Evolutionary conservation across 495 filamentous ascomycete species (phyloP).

Genomic region (Aspergillus wentii): DNA sequence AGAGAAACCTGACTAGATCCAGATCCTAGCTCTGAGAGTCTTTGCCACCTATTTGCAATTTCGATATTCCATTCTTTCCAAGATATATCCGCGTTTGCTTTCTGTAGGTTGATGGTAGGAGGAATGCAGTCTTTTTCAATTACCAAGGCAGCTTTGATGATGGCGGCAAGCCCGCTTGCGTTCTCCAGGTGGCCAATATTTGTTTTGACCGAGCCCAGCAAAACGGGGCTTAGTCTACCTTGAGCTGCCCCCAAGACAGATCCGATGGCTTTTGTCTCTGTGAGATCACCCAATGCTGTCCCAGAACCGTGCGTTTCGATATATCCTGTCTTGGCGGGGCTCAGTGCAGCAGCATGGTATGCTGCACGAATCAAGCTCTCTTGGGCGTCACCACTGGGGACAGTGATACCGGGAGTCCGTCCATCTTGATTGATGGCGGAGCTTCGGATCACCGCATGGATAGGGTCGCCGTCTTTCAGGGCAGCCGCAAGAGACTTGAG

Average conservation of each 20-base stretch:
- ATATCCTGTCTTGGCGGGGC: constrained; percentile 11
- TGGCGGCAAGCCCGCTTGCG: constrained; percentile 35
- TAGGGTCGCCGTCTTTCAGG: constrained; percentile 23
- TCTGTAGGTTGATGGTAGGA: constrained; percentile 15
- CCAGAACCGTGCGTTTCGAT: constrained; percentile 41
- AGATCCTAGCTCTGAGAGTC: background rate
- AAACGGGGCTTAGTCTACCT: background rate
- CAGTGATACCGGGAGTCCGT: constrained; percentile 17
- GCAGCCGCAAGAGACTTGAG: constrained; percentile 32
- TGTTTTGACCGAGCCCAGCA: constrained; percentile 38
- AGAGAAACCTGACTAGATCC: background rate
- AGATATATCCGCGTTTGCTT: constrained; percentile 23
- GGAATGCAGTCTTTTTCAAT: constrained; percentile 45
- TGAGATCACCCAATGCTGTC: constrained; percentile 9
- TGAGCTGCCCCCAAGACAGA: constrained; percentile 4
- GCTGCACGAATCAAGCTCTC: constrained; percentile 14
- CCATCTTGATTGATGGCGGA: constrained; percentile 43
- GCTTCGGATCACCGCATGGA: constrained; percentile 34
- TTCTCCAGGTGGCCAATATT: constrained; percentile 40
- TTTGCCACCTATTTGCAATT: constrained; percentile 5
- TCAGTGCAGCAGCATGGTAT: constrained; percentile 22
- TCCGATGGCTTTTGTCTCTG: constrained; percentile 5
- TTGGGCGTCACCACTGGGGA: constrained; percentile 20
- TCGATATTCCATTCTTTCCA: constrained; percentile 18
- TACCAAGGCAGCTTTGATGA: constrained; percentile 50